phyloP scores from a whole-genome alignment of 176 grass and related monocot species.

The Phoenix roebelenii region DNA sequence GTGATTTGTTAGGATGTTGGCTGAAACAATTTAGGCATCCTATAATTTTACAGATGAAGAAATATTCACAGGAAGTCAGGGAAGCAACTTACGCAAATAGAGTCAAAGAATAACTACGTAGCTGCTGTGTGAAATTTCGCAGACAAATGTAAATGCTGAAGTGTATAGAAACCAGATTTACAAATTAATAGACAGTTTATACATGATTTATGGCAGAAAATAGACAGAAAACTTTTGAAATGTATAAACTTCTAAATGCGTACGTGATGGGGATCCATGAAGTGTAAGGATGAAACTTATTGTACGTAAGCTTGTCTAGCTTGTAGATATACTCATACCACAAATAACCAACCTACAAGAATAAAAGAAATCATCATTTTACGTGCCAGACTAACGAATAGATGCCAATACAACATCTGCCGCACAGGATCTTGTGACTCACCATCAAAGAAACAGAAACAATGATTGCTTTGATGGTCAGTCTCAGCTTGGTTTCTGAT shows the following conservation, averaged over 20 bases:
- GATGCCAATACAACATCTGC: not conserved
- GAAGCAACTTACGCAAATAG: slow-evolving; percentile 33
- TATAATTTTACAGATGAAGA: not conserved
- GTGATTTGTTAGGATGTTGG: slow-evolving; percentile 1
- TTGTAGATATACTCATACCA: slow-evolving; percentile 36
- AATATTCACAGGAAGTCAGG: slow-evolving; percentile 1
- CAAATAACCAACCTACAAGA: slow-evolving; percentile 25
- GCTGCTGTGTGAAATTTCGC: slow-evolving; percentile 32
- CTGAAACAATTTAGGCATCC: not conserved
- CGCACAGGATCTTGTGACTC: slow-evolving; percentile 17
- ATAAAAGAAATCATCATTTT: slow-evolving; percentile 6
- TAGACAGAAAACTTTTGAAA: slow-evolving; percentile 1
- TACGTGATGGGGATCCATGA: slow-evolving; percentile 47
- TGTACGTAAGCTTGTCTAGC: slow-evolving; percentile 35
- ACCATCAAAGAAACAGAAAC: slow-evolving; percentile 25
- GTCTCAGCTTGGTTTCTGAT: slow-evolving; percentile 28
- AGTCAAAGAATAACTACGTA: slow-evolving; percentile 31
- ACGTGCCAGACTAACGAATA: not conserved
- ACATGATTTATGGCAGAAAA: not conserved
- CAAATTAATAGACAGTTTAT: not conserved
- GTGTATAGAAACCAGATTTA: slow-evolving; percentile 7
- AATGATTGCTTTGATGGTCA: slow-evolving; percentile 30
- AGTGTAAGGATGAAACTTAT: slow-evolving; percentile 41
- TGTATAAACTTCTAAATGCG: not conserved
- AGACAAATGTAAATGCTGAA: slow-evolving; percentile 37